Base-by-base conservation (phyloP, 2,329 filamentous ascomycete genomes). In the Mycosphaerella sp. region DNA sequence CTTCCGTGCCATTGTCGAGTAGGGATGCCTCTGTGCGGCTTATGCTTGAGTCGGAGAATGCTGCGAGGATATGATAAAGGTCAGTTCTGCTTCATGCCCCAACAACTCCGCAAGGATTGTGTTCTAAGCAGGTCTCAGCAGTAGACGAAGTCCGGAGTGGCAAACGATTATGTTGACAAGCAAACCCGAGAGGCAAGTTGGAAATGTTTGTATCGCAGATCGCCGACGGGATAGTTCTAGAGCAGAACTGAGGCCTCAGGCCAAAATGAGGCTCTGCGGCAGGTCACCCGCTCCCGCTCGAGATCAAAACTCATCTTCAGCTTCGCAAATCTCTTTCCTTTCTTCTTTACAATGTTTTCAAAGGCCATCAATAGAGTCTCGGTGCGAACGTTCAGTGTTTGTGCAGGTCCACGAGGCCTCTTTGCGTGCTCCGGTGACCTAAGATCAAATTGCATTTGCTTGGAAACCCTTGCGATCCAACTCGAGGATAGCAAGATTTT, bases 341-440 rank as follows among this genome's bases (percentile, higher is more conserved):
- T 59, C 67, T 75, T 70, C 69, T 73, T 78, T 77, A 91, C 87
- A 88, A 84, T 88, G 82, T 81, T 52, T 56, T 52, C 53, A 41
- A 83, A 85, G 89, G 85, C 86, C 85, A 82, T 87, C 87, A 87
- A 91, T 97, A 97, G 93, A 98, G 93, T 98, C 93, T 94, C 91
- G 90, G 86, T 86, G 83, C 82, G 87, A 82, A 86, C 82, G 45
- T 65, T 90, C 87, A 88, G 80, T 97, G 81, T 86, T 89, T 89
- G 83, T 87, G 88, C 87, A 94, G 88, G 81, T 85, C 78, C 71
- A 60, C 55, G 77, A 74, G 85, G 77, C 79, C 87, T 90, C 86
- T 55, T 75, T 76, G 87, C 90, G 91, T 88, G 93, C 93, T 98
- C 89, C 90, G 88, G 89, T 87, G 79, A 87, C 86, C 91, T 86